phyloP scores from a whole-genome alignment of 129 eudicot genomes.

The Mikania micrantha region DNA sequence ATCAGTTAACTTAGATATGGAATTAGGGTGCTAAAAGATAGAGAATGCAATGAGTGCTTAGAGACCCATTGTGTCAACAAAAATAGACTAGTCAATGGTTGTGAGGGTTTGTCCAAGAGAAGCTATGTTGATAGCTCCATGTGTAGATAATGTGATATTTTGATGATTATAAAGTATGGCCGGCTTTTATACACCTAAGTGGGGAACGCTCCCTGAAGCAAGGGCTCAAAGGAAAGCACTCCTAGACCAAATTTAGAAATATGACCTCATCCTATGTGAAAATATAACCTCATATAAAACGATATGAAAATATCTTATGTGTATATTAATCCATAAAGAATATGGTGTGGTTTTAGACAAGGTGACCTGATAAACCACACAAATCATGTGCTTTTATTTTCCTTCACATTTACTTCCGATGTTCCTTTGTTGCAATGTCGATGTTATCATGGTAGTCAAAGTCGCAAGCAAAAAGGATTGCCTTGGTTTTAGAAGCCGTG shows the following conservation, averaged over 20 bases:
- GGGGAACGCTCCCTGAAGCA: too few relatives aligned
- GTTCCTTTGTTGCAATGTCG: background rate
- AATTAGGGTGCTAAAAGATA: too few relatives aligned
- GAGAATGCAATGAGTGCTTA: too few relatives aligned
- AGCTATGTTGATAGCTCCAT: background rate
- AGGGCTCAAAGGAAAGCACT: too few relatives aligned
- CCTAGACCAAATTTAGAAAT: background rate
- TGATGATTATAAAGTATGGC: too few relatives aligned
- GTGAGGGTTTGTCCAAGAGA: too few relatives aligned
- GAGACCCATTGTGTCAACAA: too few relatives aligned
- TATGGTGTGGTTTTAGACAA: background rate
- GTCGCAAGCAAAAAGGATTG: background rate
- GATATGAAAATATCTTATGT: background rate
- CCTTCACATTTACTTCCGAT: background rate
- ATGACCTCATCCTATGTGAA: background rate
- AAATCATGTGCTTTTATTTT: background rate
- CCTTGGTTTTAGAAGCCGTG: background rate
- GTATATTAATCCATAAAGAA: background rate
- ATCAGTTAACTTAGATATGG: too few relatives aligned
- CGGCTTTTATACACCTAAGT: too few relatives aligned
- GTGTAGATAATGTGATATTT: too few relatives aligned
- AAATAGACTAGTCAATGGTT: too few relatives aligned
- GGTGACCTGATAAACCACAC: background rate
- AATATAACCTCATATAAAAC: too few relatives aligned
- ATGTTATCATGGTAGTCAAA: background rate